Evolutionary conservation across 306 rosid species (phyloP).

Genomic region (Clitoria ternatea): DNA sequence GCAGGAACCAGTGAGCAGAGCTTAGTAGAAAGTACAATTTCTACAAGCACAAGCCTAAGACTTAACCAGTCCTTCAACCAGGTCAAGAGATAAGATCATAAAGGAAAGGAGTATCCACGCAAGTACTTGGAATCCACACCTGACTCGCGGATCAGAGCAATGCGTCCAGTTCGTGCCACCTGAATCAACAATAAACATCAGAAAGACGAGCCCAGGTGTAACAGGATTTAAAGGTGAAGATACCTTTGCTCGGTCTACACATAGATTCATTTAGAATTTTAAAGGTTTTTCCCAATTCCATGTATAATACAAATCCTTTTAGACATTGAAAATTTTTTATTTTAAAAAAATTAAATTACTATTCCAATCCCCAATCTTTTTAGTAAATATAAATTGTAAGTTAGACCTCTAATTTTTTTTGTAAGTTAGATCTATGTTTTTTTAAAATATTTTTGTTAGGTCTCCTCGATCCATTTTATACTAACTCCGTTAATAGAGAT

Average conservation of each 20-base stretch:
- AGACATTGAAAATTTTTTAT: background rate
- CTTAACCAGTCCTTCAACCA: background rate
- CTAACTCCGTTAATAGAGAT: too few species aligned
- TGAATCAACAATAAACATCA: conserved; percentile 19
- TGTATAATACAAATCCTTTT: background rate
- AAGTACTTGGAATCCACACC: conserved; percentile 78
- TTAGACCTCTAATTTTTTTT: too few species aligned
- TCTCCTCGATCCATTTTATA: too few species aligned
- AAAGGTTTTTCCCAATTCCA: background rate
- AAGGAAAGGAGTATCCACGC: conserved; percentile 74
- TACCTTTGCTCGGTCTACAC: background rate
- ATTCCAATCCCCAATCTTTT: too few species aligned
- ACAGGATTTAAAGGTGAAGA: background rate
- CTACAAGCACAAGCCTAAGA: background rate
- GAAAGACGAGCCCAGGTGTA: background rate
- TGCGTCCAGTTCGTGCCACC: conserved; percentile 90
- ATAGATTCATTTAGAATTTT: background rate
- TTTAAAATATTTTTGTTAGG: too few species aligned
- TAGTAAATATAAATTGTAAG: too few species aligned
- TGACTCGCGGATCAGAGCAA: conserved; percentile 68
- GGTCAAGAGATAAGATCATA: conserved; percentile 27
- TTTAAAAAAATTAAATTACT: too few species aligned
- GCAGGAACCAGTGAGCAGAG: background rate
- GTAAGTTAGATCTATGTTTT: too few species aligned
- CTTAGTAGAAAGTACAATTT: background rate